Base-by-base conservation (phyloP, 164 flowering plant species). In the Chimonanthus salicifolius region DNA sequence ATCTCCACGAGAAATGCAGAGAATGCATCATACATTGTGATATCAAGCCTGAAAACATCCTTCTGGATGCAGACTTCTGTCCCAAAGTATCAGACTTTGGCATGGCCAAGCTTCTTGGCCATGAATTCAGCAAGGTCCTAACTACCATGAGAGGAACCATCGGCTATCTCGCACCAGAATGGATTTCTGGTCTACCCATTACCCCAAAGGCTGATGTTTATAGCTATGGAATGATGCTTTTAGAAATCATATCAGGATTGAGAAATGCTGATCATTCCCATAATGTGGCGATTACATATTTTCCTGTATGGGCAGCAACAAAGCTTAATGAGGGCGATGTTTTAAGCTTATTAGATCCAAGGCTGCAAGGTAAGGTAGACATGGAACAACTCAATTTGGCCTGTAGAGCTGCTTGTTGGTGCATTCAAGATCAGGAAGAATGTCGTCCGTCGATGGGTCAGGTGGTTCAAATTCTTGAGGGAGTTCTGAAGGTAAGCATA, bases 101-200 rank as follows among this genome's bases (percentile, higher is more conserved):
- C 7, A 49, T 82, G 50, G 83, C 85, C 8, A 82, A 80, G 76
- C 80, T 80, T 16, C 16, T 82, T 43, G 81, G 83, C 2, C 68
- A 78, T 6, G 83, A 82, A 15, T 82, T 82, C 54, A 82, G 85
- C 62, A 67, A 80, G 45, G 83, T 80, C 33, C 62, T 82, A 51
- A 82, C 85, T 2, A 78, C 83, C 20, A 71, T 78, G 78, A 82
- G 85, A 79, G 85, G 85, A 58, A 82, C 83, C 7, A 75, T 79
- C 33, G 85, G 85, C 58, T 80, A 82, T 68, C 85, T 82, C 16
- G 85, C 85, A 43, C 85, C 85, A 43, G 85, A 82, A 64, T 82
- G 85, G 85, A 73, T 80, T 70, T 75, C 83, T 13, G 85, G 85
- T 2, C 71, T 82, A 5, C 78, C 85, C 2, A 76, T 82, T 54